Base-by-base conservation (phyloP, 1,284 basidiomycete genomes). In the Puccinia polysora region DNA sequence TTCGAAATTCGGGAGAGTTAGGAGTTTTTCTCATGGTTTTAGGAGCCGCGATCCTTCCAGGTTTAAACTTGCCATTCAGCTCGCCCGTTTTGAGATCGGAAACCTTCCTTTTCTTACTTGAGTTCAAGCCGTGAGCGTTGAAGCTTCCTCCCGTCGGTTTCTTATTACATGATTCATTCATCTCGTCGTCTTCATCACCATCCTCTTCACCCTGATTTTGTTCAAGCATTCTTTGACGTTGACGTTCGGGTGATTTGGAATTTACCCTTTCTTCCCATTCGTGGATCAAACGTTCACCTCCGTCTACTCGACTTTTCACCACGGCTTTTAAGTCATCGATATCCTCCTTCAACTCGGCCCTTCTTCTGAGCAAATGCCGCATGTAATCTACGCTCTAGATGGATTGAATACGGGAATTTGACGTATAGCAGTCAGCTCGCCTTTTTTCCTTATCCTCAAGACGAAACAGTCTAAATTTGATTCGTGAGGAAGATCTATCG, bases 341-440 rank as follows among this genome's bases (percentile, higher is more conserved):
- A 56, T 77, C 76, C 50, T 76, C 76, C 25, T 59, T 63, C 40
- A 73, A 68, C 12, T 74, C 75, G 10, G 59, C 47, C 2, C 76
- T 73, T 10, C 68, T 55, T 43, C 65, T 73, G 3, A 74, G 73
- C 2, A 77, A 68, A 59, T 67, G 76, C 20, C 74, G 65, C 60
- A 77, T 75, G 73, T 77, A 77, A 60, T 77, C 76, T 65, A 75
- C 69, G 18, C 69, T 72, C 59, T 72, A 43, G 20, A 50, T 23
- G 2, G 4, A 40, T 23, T 40, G 14, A 28, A 25, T 59, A 23
- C n/a, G 23, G 20, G 30, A 23, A 25, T 20, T 20, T n/a, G 20
- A 52, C 30, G 49, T 7, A 7, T 52, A 14, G 45, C 12, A 14
- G 23, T 49, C 18, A 4, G 4, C 45, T 5, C 14, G 20, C 20